Base-by-base conservation (phyloP, 495 filamentous ascomycete genomes). In the Halenospora varia region DNA sequence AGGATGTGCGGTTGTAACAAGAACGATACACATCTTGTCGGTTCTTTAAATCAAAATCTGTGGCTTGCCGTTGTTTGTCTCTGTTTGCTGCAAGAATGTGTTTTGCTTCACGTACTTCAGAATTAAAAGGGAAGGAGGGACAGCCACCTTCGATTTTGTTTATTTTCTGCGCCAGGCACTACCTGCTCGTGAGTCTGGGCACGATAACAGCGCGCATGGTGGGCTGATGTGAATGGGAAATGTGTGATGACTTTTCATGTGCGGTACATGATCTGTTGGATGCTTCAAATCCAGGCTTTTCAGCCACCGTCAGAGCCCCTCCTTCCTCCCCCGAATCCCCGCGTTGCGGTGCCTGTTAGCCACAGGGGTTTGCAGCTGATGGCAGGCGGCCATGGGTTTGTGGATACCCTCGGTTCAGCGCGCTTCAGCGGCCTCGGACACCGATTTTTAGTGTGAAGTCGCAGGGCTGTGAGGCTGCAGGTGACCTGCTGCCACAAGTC, bases 1-100 rank as follows among this genome's bases (percentile, higher is more conserved):
- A 9, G 95, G 95, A 69, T 99, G 94, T 26, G 88, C 82, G 2
- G 92, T 97, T 39, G 95, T 92, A 46, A 96, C 69, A 25, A 97
- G 76, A 46, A 87, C 88, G 71, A 98, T 97, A 70, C 95, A 98
- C 94, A 97, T 98, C 23, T 29, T 55, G 47, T 45, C 52, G 55
- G 25, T 53, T 35, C 25, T 55, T 55, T 2, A 25, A 41, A 35
- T 35, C 29, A 35, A 35, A 25, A 6, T 2, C 23, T 56, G 29
- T 35, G 29, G 29, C 29, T 35, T 4, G 13, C 29, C 13, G 29
- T 4, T 35, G 29, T 35, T 35, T 35, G 29, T 13, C 13, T 35
- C 13, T 35, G 29, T 6, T 35, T 35, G 29, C 29, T 40, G 15
- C 19, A 24, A 24, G 40, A 50, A 44, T 24, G 9, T 18, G 40